Conservation (phyloP, 2,329 filamentous ascomycete species). For the Claviceps capensis region DNA sequence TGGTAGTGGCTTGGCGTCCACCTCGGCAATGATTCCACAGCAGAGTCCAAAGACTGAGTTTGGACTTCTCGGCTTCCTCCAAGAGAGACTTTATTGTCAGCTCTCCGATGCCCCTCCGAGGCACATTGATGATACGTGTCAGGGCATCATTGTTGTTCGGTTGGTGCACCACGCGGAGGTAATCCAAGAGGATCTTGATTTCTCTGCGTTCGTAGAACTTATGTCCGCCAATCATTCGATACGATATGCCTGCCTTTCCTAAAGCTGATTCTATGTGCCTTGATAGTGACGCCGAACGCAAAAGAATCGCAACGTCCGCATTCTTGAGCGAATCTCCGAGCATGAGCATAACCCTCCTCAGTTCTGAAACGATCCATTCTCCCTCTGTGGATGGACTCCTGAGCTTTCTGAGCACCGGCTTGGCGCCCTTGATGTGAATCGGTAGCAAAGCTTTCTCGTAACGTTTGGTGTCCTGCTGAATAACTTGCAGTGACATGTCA, state of each 20-base stretch:
- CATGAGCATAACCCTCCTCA: slow-evolving; percentile 55
- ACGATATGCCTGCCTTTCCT: slow-evolving; percentile 68
- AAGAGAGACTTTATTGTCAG: slow-evolving; percentile 59
- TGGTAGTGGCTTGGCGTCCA: slow-evolving; percentile 31
- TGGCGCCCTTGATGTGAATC: slow-evolving; percentile 65
- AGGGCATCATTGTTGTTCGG: slow-evolving; percentile 80
- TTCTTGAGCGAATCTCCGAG: slow-evolving; percentile 59
- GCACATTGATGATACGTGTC: slow-evolving; percentile 71
- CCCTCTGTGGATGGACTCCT: slow-evolving; percentile 60
- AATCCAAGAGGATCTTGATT: slow-evolving; percentile 77
- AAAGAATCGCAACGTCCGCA: slow-evolving; percentile 71
- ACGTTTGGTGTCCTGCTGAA: slow-evolving; percentile 73
- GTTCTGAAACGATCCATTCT: slow-evolving; percentile 77
- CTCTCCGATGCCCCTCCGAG: slow-evolving; percentile 69
- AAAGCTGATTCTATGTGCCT: slow-evolving; percentile 74
- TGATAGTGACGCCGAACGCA: slow-evolving; percentile 75
- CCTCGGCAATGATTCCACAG: slow-evolving; percentile 43
- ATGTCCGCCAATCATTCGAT: slow-evolving; percentile 80
- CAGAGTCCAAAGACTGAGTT: slow-evolving; percentile 63
- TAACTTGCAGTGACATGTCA: slow-evolving; percentile 65
- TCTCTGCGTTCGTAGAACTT: slow-evolving; percentile 89
- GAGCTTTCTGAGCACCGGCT: slow-evolving; percentile 67
- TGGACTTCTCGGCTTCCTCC: slow-evolving; percentile 59
- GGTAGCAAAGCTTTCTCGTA: slow-evolving; percentile 70
- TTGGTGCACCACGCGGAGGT: slow-evolving; percentile 72